Conservation (phyloP, 2,329 filamentous ascomycete species). For the Cladosporium colombiae region DNA sequence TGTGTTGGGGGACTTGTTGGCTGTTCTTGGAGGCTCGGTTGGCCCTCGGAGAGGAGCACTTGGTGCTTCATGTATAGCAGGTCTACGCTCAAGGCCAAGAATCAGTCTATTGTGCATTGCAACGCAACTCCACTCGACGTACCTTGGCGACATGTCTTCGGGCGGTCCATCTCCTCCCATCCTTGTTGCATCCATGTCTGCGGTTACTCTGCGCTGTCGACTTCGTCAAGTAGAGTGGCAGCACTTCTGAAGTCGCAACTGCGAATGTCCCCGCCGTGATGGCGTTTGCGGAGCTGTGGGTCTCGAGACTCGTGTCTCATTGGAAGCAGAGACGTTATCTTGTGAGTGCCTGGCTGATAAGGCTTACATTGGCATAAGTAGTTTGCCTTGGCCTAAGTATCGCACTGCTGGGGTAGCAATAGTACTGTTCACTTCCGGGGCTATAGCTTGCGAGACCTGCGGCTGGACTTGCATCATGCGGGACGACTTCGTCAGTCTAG, state of each 20-base stretch:
- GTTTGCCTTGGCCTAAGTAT: background rate
- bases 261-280: background rate
- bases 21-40: background rate
- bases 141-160: conserved; percentile 2
- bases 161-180: background rate
- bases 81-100: background rate
- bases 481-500: background rate
- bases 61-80: background rate
- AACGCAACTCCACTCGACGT: background rate
- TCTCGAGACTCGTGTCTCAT: background rate
- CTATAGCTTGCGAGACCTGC: background rate
- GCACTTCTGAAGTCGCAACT: background rate
- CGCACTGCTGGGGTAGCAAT: background rate
- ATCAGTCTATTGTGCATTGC: background rate
- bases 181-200: background rate
- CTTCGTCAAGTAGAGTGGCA: background rate
- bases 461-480: background rate
- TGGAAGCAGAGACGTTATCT: background rate
- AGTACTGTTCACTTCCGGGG: background rate
- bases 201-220: background rate
- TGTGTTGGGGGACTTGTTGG: no score
- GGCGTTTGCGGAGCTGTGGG: background rate
- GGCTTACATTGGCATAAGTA: background rate
- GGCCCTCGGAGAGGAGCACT: background rate
- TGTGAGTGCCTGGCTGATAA: background rate